Evolutionary conservation across 371 early-diverging fungal species (phyloP).

Genomic region (Saksenaea vasiformis): DNA sequence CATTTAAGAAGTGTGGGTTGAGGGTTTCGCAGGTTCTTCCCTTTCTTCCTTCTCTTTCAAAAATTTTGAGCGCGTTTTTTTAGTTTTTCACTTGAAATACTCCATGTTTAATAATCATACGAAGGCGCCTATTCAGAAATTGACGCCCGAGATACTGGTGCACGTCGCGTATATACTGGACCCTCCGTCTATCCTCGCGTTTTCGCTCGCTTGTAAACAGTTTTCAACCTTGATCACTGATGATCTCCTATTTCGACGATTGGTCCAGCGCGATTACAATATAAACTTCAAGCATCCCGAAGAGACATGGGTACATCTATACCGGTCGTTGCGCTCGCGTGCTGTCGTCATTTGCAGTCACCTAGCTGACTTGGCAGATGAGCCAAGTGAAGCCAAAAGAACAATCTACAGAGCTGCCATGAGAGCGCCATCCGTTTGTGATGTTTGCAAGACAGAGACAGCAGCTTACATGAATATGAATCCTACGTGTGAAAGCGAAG

Average conservation of each 20-base stretch:
- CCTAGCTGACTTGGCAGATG: slow-evolving; percentile 17
- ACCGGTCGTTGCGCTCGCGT: slow-evolving; percentile 15
- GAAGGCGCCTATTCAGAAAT: slow-evolving; percentile 13
- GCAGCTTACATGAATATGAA: slow-evolving; percentile 29
- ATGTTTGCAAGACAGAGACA: slow-evolving; percentile 24
- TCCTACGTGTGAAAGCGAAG: slow-evolving; percentile 19
- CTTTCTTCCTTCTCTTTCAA: not conserved
- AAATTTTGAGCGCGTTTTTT: not conserved
- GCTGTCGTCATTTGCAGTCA: slow-evolving; percentile 12
- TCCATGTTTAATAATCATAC: slow-evolving; percentile 8
- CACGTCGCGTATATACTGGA: slow-evolving; percentile 26
- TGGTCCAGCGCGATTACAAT: slow-evolving; percentile 36
- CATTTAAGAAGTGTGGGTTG: too few species aligned
- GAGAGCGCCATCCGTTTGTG: slow-evolving; percentile 20
- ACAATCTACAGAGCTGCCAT: slow-evolving; percentile 20
- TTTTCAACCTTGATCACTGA: slow-evolving; percentile 23
- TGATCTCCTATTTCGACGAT: slow-evolving; percentile 30
- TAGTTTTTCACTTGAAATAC: not conserved
- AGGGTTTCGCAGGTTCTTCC: not conserved
- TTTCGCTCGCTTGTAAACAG: slow-evolving; percentile 27
- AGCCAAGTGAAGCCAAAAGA: slow-evolving; percentile 26
- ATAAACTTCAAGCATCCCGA: slow-evolving; percentile 30
- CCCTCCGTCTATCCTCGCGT: slow-evolving; percentile 20
- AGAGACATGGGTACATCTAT: slow-evolving; percentile 27
- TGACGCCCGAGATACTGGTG: slow-evolving; percentile 35